Base-by-base conservation (phyloP, 192 early-diverging fungal genomes). In the Coemansia sp. region DNA sequence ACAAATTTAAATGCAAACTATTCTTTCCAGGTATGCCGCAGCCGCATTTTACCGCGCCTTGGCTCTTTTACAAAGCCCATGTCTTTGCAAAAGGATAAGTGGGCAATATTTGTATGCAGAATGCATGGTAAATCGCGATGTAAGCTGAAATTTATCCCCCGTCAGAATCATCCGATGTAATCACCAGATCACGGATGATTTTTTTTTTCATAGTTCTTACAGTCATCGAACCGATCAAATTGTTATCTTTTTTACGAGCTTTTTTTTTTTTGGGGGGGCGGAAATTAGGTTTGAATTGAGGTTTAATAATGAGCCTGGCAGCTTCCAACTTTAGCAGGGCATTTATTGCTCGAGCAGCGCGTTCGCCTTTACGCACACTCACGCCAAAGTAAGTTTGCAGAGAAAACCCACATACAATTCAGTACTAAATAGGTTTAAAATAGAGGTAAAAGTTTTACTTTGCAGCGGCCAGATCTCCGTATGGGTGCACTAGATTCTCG, bases 301-400 rank as follows among this genome's bases (percentile, higher is more conserved):
- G n/a, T n/a, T 37, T 4, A 35, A 19, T 5, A 36, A 53, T 60
- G 61, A 48, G 53, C 40, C 61, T 50, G 61, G 37, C 61, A 20
- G 28, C 45, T 26, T 33, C 43, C 5, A 49, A 46, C 16, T 55
- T 63, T 40, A 39, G 61, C 26, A 14, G 16, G 39, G 53, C 28
- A 14, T 55, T 55, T 42, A 42, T 55, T 55, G 61, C 46, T 37
- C 20, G 40, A 31, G 59, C 59, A 11, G 36, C 36, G 39, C 47
- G 45, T 54, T 41, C 50, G 39, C 53, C 61, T 11, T 15, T 37
- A 37, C 52, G 44, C 19, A 42, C 43, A 21, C 8, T 26, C 10
- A 5, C 54, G 9, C 15, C 43, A 11, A 39, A 42, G 53, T 55
- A 55, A 55, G 21, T 30, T 41, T 12, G 3, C 39, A 41, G 12